These are phyloP conservation scores for Candida fluviatilis DNA, from an alignment of 805 yeast genomes.

Conservation along the genomic window DNA sequence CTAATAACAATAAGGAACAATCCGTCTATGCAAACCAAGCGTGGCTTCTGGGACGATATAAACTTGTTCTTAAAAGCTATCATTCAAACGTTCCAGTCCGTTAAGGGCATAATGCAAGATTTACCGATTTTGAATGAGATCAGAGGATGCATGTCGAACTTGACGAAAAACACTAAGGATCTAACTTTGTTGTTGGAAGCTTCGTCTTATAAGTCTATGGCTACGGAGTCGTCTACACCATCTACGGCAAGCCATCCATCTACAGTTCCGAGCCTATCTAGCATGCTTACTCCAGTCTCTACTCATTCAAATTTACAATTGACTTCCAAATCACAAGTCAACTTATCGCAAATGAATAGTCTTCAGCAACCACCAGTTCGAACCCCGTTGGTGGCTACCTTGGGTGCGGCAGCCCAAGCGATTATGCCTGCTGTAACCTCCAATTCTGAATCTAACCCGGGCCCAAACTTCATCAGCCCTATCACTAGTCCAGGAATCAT, in stretches of 20 bases:
- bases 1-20: conserved; percentile 49
- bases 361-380: conserved; percentile 15
- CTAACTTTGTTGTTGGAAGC: conserved; percentile 79
- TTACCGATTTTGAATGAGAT: conserved; percentile 76
- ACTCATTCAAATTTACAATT: conserved; percentile 17
- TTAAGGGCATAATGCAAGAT: conserved; percentile 78
- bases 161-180: conserved; percentile 88
- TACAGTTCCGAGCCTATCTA: conserved; percentile 28
- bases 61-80: conserved; percentile 79
- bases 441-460: not conserved
- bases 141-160: conserved; percentile 70
- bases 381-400: conserved; percentile 23
- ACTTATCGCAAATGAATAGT: conserved; percentile 6
- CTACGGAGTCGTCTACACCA: conserved; percentile 15
- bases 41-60: conserved; percentile 79
- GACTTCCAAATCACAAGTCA: conserved; percentile 6
- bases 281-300: conserved; percentile 27
- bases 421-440: conserved; percentile 12
- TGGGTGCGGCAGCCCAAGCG: conserved; percentile 26
- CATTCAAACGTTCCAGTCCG: conserved; percentile 76
- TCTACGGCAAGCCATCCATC: conserved; percentile 18
- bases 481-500: conserved; percentile 15
- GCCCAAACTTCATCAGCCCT: conserved; percentile 8
- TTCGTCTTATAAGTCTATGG: conserved; percentile 29
- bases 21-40: conserved; percentile 48